Evolutionary conservation across 2,329 filamentous ascomycete genomes (phyloP).

Genomic region (Aspergillus ochraceus): DNA sequence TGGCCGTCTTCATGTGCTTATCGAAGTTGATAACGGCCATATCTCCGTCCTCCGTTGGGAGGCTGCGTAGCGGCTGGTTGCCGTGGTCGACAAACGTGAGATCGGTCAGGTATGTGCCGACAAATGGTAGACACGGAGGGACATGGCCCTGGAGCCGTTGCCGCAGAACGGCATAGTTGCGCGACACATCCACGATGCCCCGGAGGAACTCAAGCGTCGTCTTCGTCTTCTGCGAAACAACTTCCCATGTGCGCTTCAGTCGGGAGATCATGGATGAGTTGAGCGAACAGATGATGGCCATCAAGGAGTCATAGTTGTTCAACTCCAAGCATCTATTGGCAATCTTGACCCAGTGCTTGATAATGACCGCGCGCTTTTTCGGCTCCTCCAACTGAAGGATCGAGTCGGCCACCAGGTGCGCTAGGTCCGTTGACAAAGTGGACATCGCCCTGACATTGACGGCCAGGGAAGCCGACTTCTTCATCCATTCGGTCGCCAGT

Average conservation of each 20-base stretch:
- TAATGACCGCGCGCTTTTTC: constrained; percentile 84
- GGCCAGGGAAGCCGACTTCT: constrained; percentile 74
- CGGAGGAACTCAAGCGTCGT: constrained; percentile 75
- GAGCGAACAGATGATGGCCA: constrained; percentile 94
- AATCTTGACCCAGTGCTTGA: constrained; percentile 99
- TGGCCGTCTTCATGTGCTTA: constrained; percentile 91
- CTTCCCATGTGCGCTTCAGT: constrained; percentile 87
- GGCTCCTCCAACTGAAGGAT: constrained; percentile 85
- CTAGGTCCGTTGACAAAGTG: constrained; percentile 84
- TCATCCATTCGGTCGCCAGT: constrained; percentile 89
- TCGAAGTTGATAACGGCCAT: constrained; percentile 94
- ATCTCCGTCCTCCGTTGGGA: constrained; percentile 64
- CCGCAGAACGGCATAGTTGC: constrained; percentile 87
- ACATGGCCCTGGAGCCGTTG: constrained; percentile 80
- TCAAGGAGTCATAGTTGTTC: constrained; percentile 93
- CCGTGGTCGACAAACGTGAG: constrained; percentile 94
- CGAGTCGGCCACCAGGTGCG: constrained; percentile 88
- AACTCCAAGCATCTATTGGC: constrained; percentile 82
- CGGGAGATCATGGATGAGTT: constrained; percentile 90
- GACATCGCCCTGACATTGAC: constrained; percentile 95
- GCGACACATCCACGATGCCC: constrained; percentile 81
- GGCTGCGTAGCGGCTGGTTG: constrained; percentile 79
- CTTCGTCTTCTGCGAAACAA: constrained; percentile 80
- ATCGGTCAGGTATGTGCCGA: constrained; percentile 95
- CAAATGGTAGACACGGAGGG: constrained; percentile 89